Conservation (phyloP, 306 rosid species). For the Fragaria iinumae region DNA sequence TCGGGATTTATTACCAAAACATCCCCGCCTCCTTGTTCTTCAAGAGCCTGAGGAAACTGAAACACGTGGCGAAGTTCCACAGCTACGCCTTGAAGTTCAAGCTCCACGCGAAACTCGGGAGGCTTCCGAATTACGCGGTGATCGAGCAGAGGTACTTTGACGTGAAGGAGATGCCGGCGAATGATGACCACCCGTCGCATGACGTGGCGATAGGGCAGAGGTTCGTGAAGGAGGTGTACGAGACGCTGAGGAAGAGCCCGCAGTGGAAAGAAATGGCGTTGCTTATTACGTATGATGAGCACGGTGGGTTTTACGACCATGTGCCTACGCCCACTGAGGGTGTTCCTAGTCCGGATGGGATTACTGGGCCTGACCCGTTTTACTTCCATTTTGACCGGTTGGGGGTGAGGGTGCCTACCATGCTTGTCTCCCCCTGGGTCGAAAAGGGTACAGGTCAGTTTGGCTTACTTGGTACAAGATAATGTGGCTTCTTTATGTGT, state of each 20-base stretch:
- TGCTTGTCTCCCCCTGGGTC: conserved; percentile 86
- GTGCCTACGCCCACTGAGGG: conserved; percentile 78
- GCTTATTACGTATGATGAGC: conserved; percentile 86
- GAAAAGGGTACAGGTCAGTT: conserved; percentile 77
- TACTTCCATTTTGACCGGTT: conserved; percentile 76
- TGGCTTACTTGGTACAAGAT: neutral
- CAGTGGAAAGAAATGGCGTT: conserved; percentile 94
- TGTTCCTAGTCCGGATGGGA: conserved; percentile 91
- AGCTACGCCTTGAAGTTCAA: conserved; percentile 57
- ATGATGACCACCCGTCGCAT: conserved; percentile 96
- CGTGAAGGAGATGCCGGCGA: conserved; percentile 58
- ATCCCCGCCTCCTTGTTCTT: conserved; percentile 85
- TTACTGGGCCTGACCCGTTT: conserved; percentile 68
- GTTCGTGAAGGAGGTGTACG: conserved; percentile 90
- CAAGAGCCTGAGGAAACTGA: conserved; percentile 60
- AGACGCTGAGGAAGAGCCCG: conserved; percentile 73
- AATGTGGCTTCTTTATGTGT: neutral
- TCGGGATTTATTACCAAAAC: conserved; percentile 84
- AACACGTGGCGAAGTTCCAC: conserved; percentile 51
- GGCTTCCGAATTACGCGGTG: conserved; percentile 82
- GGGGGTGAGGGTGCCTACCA: conserved; percentile 88
- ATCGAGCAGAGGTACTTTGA: conserved; percentile 91
- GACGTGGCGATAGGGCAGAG: conserved; percentile 84
- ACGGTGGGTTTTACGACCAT: conserved; percentile 94
- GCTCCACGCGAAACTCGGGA: conserved; percentile 61